Evolutionary conservation across 192 early-diverging fungal genomes (phyloP).

Genomic region (Rhizoclosmatium globosum): DNA sequence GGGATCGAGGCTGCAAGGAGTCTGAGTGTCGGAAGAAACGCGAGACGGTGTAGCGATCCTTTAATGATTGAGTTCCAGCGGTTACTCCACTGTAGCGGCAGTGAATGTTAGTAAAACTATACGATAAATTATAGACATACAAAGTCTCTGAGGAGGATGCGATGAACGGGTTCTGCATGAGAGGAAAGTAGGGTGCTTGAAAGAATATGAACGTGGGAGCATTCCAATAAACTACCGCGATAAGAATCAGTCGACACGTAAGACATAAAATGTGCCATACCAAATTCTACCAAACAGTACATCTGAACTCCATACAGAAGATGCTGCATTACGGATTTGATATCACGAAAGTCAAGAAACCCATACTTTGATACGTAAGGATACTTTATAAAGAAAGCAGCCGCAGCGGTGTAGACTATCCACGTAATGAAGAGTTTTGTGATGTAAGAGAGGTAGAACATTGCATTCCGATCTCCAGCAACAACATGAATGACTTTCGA

Average conservation of each 20-base stretch:
- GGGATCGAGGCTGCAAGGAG: background rate
- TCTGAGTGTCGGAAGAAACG: background rate
- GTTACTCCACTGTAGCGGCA: background rate
- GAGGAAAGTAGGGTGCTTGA: background rate
- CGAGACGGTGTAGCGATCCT: background rate
- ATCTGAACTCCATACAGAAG: background rate
- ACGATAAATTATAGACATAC: background rate
- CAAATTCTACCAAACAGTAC: background rate
- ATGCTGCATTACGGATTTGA: background rate
- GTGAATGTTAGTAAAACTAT: background rate
- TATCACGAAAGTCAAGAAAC: background rate
- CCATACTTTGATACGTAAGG: background rate
- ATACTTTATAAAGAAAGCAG: background rate
- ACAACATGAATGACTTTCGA: background rate
- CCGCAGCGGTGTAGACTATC: background rate
- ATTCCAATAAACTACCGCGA: background rate
- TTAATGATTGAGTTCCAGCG: constrained; percentile 26
- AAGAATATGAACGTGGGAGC: background rate
- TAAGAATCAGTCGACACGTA: too few relatives aligned
- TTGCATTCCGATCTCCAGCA: background rate
- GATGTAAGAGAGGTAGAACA: background rate
- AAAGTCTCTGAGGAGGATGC: constrained; percentile 23
- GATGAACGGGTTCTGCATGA: background rate
- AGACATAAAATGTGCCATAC: too few relatives aligned
- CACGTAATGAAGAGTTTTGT: background rate